Conservation (phyloP, 2,329 filamentous ascomycete species). For the Iodosphaeria phyllophila region DNA sequence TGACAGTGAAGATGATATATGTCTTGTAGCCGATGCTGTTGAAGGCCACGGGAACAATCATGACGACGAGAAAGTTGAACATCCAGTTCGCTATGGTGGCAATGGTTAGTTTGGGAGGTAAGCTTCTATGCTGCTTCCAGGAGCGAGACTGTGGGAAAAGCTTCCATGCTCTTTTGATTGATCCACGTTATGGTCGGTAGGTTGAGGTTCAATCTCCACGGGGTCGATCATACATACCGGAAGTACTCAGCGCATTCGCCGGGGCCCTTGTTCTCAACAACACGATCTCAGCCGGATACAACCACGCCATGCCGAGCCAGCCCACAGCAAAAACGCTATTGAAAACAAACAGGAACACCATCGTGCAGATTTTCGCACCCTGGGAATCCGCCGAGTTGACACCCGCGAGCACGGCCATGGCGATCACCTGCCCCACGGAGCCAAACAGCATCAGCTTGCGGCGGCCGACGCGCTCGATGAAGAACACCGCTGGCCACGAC, state of each 20-base stretch:
- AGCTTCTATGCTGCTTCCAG: no score
- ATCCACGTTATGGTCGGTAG: no score
- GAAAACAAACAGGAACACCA: slow-evolving; percentile 28
- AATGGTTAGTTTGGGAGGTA: no score
- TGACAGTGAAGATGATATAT: slow-evolving; percentile 47
- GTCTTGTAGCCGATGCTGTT: slow-evolving; percentile 38
- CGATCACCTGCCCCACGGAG: slow-evolving; percentile 39
- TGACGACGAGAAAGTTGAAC: slow-evolving; percentile 45
- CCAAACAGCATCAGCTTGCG: slow-evolving; percentile 57
- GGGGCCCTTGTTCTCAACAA: slow-evolving; percentile 31
- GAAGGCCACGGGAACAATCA: slow-evolving; percentile 42
- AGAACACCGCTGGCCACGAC: slow-evolving; percentile 39
- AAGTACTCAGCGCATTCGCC: slow-evolving; percentile 32
- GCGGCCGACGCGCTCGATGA: slow-evolving; percentile 48
- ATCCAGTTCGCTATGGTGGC: slow-evolving; percentile 41
- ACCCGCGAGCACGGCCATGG: slow-evolving; percentile 44
- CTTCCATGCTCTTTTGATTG: no score
- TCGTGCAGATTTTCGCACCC: slow-evolving; percentile 11
- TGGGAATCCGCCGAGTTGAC: slow-evolving; percentile 14
- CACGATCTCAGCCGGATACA: slow-evolving; percentile 39
- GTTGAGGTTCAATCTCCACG: no score
- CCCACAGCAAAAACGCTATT: slow-evolving; percentile 33
- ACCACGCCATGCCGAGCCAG: slow-evolving; percentile 37
- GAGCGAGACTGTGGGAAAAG: no score
- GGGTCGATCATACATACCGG: no score